A percentile compares a stretch with the other conserved stretches of the same genome.
Conservation (phyloP, 805 yeast genomes). For the Dipodascus geniculatus region DNA sequence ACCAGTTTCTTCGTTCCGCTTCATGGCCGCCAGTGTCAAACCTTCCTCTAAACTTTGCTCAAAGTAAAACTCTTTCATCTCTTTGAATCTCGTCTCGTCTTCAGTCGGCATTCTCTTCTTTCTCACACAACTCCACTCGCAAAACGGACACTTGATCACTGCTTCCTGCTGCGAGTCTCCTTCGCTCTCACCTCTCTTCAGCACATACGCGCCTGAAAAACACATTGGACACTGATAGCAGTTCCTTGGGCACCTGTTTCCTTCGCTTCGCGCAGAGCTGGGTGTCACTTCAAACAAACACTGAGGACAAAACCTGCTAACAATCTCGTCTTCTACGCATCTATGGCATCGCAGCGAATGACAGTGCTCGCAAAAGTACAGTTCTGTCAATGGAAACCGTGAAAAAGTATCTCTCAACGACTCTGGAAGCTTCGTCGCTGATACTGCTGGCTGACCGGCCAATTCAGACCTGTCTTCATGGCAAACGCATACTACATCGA, state of each 20-base stretch:
- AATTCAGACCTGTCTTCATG: background rate
- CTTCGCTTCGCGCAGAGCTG: conserved; percentile 15
- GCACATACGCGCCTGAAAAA: conserved; percentile 11
- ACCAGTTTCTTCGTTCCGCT: background rate
- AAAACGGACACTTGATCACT: conserved; percentile 15
- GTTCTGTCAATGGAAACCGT: conserved; percentile 17
- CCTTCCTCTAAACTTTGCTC: conserved; percentile 1
- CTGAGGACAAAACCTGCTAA: conserved; percentile 25
- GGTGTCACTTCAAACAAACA: conserved; percentile 25
- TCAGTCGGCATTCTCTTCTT: background rate
- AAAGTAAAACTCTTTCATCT: background rate
- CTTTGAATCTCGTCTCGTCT: conserved; percentile 2
- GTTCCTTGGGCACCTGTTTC: conserved; percentile 24
- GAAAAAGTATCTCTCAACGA: conserved; percentile 14
- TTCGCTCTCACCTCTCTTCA: conserved; percentile 1
- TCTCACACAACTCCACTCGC: conserved; percentile 13
- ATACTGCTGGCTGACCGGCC: background rate
- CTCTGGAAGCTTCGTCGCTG: conserved; percentile 12
- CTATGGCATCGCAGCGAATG: conserved; percentile 24
- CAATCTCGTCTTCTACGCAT: conserved; percentile 26
- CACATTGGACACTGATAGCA: conserved; percentile 28
- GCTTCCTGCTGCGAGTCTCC: background rate
- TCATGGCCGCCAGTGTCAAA: background rate
- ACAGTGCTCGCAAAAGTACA: conserved; percentile 29
- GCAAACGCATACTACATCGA: background rate